A percentile compares a stretch with the other conserved stretches of the same genome.
Conservation (phyloP, 2,329 filamentous ascomycete species). For the Hirsutella thompsonii region DNA sequence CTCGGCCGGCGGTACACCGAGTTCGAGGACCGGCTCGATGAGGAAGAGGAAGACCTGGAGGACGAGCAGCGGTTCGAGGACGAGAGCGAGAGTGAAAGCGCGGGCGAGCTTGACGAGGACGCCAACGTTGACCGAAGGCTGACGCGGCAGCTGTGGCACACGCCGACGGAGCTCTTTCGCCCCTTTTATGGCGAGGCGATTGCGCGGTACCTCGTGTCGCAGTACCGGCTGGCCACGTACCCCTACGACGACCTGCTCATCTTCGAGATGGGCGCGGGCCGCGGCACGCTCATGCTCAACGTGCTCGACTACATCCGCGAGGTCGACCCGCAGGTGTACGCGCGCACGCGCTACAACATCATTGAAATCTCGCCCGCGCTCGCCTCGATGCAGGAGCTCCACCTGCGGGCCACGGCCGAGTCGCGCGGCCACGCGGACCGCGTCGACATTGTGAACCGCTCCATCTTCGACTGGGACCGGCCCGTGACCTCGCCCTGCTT, state of each 20-base stretch:
- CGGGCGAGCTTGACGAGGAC: slow-evolving; percentile 41
- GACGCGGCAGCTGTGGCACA: slow-evolving; percentile 92
- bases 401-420: slow-evolving; percentile 53
- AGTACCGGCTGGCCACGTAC: slow-evolving; percentile 89
- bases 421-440: slow-evolving; percentile 67
- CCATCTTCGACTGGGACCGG: slow-evolving; percentile 85
- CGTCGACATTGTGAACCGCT: slow-evolving; percentile 89
- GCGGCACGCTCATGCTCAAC: slow-evolving; percentile 96
- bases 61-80: no score
- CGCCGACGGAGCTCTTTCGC: slow-evolving; percentile 90
- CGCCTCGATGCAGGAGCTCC: slow-evolving; percentile 62
- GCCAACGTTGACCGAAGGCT: slow-evolving; percentile 48
- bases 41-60: no score
- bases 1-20: slow-evolving; percentile 71
- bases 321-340: slow-evolving; percentile 81
- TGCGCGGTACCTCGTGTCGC: slow-evolving; percentile 87
- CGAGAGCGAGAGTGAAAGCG: no score
- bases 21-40: slow-evolving; percentile 83
- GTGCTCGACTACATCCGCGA: slow-evolving; percentile 93
- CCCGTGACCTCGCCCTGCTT: slow-evolving; percentile 90
- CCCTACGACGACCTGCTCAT: slow-evolving; percentile 95
- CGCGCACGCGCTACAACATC: slow-evolving; percentile 83
- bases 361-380: slow-evolving; percentile 87
- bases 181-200: slow-evolving; percentile 96
- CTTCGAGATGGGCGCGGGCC: slow-evolving; percentile 97